Evolutionary conservation across 257 asterid species (phyloP), one percentile per base, ranked within the genome.

Genomic region (Forsythia suspensa): DNA sequence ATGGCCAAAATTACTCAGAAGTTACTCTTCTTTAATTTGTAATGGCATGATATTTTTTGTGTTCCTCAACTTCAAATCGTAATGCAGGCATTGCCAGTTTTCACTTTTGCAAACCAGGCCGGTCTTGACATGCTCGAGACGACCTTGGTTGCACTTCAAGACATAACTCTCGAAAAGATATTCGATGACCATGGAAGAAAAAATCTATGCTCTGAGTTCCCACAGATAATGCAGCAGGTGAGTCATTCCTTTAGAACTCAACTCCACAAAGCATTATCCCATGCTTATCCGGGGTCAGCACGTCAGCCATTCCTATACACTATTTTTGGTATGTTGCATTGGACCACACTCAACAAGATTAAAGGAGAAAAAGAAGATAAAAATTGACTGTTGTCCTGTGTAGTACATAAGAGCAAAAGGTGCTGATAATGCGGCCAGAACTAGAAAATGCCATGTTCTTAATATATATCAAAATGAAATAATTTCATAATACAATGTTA

Each of bases 41-140:
- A 12, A 3, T 1, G 21, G 65, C 8, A 0, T 15, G 24, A 15
- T n/a, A 55, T 55, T 55, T 55, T 55, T 55, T n/a, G 16, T 55
- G 16, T 16, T 55, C 3, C 24, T 55, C 1, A 2, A 18, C 65
- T 55, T 55, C 65, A 10, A 71, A 48, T 73, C 71, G 57, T 70
- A 0, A 5, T 86, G 86, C 94, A 93, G 98, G 91, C 96, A 6
- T 67, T 83, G 82, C 96, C 98, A 9, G 93, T 89, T 70, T 92
- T 89, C 78, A 93, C 98, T 3, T 93, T 93, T 75, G 92, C 98
- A 38, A 93, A 93, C 86, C 98, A 93, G 89, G 98, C 97, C 2
- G 98, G 98, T 42, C 91, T 93, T 4, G 98, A 93, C 89, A 93
- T 93, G 98, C 96, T 93, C 2, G 98, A 93, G 86, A 93, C 98